phyloP scores from a whole-genome alignment of 2,329 filamentous ascomycete species.

The Cercospora nicotianae region DNA sequence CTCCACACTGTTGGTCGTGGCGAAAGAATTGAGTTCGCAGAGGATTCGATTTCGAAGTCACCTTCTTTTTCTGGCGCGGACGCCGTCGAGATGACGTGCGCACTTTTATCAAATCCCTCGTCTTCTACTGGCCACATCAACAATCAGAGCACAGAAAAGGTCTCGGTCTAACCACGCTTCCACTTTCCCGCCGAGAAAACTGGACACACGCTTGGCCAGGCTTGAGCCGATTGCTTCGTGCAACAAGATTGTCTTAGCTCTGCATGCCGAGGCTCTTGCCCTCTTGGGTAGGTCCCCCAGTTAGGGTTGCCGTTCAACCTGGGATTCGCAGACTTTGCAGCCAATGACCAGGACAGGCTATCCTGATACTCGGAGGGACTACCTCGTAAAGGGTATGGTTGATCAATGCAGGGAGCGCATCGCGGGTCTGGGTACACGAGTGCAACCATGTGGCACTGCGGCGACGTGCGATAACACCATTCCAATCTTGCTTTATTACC shows the following conservation, averaged over 20 bases:
- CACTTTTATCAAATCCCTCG: background rate
- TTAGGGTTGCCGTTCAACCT: background rate
- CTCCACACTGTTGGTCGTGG: constrained; percentile 24
- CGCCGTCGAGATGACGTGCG: background rate
- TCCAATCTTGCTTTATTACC: background rate
- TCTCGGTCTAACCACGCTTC: background rate
- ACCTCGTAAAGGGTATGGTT: constrained; percentile 5
- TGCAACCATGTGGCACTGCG: constrained; percentile 3
- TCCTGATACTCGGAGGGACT: background rate
- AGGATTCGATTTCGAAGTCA: constrained; percentile 1
- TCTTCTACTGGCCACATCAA: background rate
- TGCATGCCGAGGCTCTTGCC: constrained; percentile 4
- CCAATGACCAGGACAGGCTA: background rate
- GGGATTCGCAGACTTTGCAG: background rate
- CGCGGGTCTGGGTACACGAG: background rate
- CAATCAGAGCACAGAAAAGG: background rate
- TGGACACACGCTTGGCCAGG: background rate
- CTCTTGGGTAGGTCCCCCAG: background rate
- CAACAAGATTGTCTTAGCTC: constrained; percentile 2
- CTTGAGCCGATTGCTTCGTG: constrained; percentile 5
- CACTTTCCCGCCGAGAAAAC: background rate
- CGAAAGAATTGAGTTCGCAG: constrained; percentile 28
- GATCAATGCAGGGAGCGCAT: background rate
- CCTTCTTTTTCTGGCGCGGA: constrained; percentile 3
- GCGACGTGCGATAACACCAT: constrained; percentile 6